These are phyloP conservation scores for Sclerotinia nivalis DNA, from an alignment of 2,329 filamentous ascomycete species.

Conservation along the genomic window DNA sequence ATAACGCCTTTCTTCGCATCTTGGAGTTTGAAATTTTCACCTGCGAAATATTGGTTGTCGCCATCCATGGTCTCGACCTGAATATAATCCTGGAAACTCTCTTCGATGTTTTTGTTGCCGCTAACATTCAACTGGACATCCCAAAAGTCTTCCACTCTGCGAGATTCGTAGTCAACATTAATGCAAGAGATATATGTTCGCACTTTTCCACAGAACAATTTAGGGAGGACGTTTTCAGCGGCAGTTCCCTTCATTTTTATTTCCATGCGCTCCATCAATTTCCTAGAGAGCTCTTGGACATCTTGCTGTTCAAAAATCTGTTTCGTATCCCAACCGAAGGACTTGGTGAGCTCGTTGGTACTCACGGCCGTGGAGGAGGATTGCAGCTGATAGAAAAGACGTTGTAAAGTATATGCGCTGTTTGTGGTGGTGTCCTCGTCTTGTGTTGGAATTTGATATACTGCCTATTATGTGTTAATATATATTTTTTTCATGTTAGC, in stretches of 20 bases:
- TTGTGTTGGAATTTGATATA: conserved; percentile 95
- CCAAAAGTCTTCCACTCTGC: conserved; percentile 96
- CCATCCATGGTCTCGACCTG: conserved; percentile 96
- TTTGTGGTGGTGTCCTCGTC: conserved; percentile 78
- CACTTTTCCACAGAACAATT: conserved; percentile 95
- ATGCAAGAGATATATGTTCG: conserved; percentile 99
- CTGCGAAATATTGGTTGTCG: conserved; percentile 97
- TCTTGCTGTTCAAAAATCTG: conserved; percentile 99
- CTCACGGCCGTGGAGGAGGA: conserved; percentile 80
- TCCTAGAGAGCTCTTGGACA: conserved; percentile 93
- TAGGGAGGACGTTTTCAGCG: conserved; percentile 82
- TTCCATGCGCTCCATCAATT: conserved; percentile 96
- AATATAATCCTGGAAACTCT: conserved; percentile 95
- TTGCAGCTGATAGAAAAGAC: conserved; percentile 93
- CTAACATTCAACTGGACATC: conserved; percentile 97
- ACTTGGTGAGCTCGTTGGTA: conserved; percentile 91
- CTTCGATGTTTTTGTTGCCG: conserved; percentile 87
- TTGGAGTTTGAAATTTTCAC: conserved; percentile 85
- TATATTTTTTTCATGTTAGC: neutral
- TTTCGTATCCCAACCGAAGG: conserved; percentile 96
- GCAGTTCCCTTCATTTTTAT: conserved; percentile 97
- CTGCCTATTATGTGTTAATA: conserved; percentile 58
- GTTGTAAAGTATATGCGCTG: conserved; percentile 90
- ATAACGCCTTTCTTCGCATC: conserved; percentile 98
- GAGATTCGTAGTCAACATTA: conserved; percentile 96